Percentiles rank a stretch among this genome's conserved stretches.
Evolutionary conservation across 140 eudicot genomes (phyloP).

Genomic region (Bidens hawaiensis): DNA sequence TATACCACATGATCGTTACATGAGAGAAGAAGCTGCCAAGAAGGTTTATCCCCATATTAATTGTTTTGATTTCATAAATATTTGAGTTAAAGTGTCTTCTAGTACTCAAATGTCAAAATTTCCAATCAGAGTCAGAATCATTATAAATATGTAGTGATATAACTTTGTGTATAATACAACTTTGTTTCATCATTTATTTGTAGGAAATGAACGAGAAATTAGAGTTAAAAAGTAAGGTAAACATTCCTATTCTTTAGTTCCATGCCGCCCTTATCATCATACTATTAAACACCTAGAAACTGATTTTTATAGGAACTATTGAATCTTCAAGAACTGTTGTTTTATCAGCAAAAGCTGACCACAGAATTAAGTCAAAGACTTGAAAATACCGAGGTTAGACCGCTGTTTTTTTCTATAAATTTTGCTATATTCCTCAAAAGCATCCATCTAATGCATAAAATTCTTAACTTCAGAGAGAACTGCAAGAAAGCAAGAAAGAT

Average conservation of each 20-base stretch:
- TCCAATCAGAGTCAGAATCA: neutral
- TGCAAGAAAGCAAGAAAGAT: constrained; percentile 34
- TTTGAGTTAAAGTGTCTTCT: neutral
- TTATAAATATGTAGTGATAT: too few species aligned
- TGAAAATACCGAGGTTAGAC: constrained; percentile 40
- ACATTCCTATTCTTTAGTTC: neutral
- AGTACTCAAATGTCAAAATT: neutral
- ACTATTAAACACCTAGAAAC: neutral
- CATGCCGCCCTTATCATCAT: neutral
- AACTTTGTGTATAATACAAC: too few species aligned
- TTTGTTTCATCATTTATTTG: neutral
- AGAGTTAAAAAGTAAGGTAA: constrained; percentile 53
- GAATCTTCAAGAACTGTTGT: constrained; percentile 52
- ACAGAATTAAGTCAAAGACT: constrained; percentile 45
- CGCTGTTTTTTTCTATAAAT: too few species aligned
- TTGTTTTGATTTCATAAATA: neutral
- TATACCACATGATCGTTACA: constrained; percentile 45
- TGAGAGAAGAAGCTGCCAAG: constrained; percentile 49
- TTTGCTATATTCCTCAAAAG: neutral
- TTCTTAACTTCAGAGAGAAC: constrained; percentile 36
- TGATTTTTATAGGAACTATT: constrained; percentile 38
- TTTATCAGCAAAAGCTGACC: constrained; percentile 46
- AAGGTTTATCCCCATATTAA: constrained; percentile 32
- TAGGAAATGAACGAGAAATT: constrained; percentile 52
- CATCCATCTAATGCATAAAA: neutral